Conservation (phyloP, 2,329 filamentous ascomycete species). For the Claviceps sp. region DNA sequence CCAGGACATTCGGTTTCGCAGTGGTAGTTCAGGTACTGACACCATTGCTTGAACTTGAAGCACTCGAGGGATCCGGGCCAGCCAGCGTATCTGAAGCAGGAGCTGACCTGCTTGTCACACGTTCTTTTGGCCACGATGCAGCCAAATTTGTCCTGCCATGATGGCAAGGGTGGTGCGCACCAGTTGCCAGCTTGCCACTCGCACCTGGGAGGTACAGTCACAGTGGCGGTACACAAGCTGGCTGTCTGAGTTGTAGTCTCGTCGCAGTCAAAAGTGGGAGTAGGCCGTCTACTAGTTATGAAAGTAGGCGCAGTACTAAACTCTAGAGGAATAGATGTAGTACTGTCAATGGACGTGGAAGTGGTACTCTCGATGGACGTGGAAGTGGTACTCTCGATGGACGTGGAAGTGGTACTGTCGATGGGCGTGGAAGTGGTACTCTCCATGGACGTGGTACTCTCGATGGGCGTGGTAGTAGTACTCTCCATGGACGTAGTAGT, state of each 20-base stretch:
- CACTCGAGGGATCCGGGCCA: conserved; percentile 36
- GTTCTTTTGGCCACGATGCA: conserved; percentile 30
- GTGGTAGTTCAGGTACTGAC: conserved; percentile 29
- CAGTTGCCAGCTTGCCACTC: conserved; percentile 43
- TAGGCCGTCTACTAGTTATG: neutral
- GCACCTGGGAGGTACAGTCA: conserved; percentile 31
- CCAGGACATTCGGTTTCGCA: conserved; percentile 25
- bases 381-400: too few species aligned
- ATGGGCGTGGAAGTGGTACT: too few species aligned
- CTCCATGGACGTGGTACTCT: too few species aligned
- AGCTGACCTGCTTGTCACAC: conserved; percentile 32
- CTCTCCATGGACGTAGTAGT: too few species aligned
- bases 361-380: too few species aligned
- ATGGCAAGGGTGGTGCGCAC: conserved; percentile 36
- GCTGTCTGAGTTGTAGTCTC: conserved; percentile 15
- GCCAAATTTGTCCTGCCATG: conserved; percentile 28
- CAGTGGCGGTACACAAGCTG: conserved; percentile 34
- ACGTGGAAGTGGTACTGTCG: too few species aligned
- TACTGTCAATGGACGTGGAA: neutral
- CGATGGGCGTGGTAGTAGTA: too few species aligned
- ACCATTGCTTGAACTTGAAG: conserved; percentile 38
- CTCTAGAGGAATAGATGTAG: neutral
- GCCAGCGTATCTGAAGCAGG: conserved; percentile 38
- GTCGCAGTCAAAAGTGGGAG: neutral
- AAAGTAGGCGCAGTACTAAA: neutral